These are phyloP conservation scores for Mucor ambiguus DNA, from an alignment of 371 early-diverging fungal genomes.

Conservation along the genomic window DNA sequence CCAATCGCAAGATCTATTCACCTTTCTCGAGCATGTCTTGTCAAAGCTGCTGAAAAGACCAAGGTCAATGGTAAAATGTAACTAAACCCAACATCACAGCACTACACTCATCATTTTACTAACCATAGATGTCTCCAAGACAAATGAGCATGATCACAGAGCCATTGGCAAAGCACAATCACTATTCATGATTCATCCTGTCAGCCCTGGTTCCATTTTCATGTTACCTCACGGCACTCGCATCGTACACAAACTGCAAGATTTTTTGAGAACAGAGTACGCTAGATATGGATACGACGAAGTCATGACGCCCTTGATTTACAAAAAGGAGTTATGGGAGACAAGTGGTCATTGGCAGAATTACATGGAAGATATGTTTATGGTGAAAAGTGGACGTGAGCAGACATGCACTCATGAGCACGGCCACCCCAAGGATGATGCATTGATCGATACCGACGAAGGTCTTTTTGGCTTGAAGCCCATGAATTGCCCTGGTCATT, in stretches of 20 bases:
- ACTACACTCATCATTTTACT: neutral
- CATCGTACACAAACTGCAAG: conserved; percentile 80
- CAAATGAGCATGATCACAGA: conserved; percentile 85
- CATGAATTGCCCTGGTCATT: conserved; percentile 99
- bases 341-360: conserved; percentile 96
- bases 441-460: conserved; percentile 51
- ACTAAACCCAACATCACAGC: too few relatives aligned
- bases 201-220: conserved; percentile 92
- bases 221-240: conserved; percentile 95
- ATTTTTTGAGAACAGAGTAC: conserved; percentile 77
- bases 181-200: conserved; percentile 79
- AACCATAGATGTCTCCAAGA: conserved; percentile 25
- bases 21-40: conserved; percentile 1
- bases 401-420: conserved; percentile 45
- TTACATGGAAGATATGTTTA: conserved; percentile 81
- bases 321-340: conserved; percentile 95
- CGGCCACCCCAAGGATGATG: conserved; percentile 42
- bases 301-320: conserved; percentile 96
- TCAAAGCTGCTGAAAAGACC: conserved; percentile 1
- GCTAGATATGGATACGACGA: conserved; percentile 90
- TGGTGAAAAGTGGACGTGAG: conserved; percentile 55
- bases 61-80: conserved; percentile 13
- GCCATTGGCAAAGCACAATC: conserved; percentile 83
- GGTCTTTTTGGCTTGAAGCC: conserved; percentile 89
- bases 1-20: conserved; percentile 15